phyloP scores from a whole-genome alignment of 805 yeast genomes.

The Candida xiaguanensis region DNA sequence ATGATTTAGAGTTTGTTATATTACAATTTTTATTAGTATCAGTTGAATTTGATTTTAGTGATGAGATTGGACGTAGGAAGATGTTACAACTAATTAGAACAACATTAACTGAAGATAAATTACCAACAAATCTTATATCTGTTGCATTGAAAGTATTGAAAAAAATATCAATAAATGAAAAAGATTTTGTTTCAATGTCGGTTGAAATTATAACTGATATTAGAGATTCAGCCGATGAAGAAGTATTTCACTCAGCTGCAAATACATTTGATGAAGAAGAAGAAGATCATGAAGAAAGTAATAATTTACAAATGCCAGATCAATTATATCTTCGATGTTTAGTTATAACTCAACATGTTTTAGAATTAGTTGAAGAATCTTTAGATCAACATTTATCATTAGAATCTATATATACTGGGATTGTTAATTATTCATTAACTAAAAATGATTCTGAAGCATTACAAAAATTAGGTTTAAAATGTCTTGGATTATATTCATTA shows the following conservation, averaged over 20 bases:
- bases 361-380: constrained; percentile 64
- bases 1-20: constrained; percentile 67
- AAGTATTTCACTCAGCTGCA: constrained; percentile 47
- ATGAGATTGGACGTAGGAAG: constrained; percentile 83
- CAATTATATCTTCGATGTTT: constrained; percentile 61
- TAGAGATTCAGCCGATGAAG: constrained; percentile 59
- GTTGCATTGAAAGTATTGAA: constrained; percentile 62
- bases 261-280: constrained; percentile 26
- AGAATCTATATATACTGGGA: constrained; percentile 66
- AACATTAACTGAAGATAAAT: constrained; percentile 53
- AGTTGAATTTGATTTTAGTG: constrained; percentile 75
- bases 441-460: constrained; percentile 47
- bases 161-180: constrained; percentile 70
- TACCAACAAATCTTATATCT: constrained; percentile 51
- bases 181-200: constrained; percentile 79
- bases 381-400: constrained; percentile 62
- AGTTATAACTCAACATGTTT: constrained; percentile 61
- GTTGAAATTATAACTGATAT: constrained; percentile 85
- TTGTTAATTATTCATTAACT: constrained; percentile 71
- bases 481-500: constrained; percentile 77
- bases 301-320: constrained; percentile 24
- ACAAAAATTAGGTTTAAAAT: constrained; percentile 62
- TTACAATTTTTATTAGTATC: constrained; percentile 70
- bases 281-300: constrained; percentile 8
- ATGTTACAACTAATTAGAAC: constrained; percentile 51